A percentile compares a stretch with the other conserved stretches of the same genome.
phyloP scores from a whole-genome alignment of 495 filamentous ascomycete genomes.

The Achaetomiella virescens region DNA sequence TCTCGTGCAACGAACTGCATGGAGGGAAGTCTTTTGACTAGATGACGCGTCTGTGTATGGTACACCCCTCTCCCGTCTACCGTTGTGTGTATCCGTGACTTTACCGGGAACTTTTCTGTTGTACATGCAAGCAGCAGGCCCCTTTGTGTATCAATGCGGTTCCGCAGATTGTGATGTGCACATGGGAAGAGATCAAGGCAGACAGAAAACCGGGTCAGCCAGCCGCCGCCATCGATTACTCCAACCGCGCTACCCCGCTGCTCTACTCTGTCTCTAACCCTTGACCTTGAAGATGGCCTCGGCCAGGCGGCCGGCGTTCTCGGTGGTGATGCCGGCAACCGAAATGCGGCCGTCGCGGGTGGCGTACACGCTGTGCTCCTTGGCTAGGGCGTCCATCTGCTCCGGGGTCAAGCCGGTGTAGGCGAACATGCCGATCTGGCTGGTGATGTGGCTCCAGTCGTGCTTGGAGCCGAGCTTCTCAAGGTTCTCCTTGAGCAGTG shows the following conservation, averaged over 20 bases:
- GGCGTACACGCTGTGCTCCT: constrained; percentile 97
- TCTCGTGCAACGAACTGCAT: background rate
- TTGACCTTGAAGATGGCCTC: constrained; percentile 94
- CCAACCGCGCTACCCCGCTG: background rate
- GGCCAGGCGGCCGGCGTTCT: constrained; percentile 88
- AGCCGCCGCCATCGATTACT: constrained; percentile 12
- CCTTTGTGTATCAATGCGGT: background rate
- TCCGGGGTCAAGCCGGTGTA: constrained; percentile 90
- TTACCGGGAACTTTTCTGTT: background rate
- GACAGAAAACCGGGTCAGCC: constrained; percentile 9
- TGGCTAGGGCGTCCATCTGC: constrained; percentile 87
- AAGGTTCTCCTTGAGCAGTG: constrained; percentile 84
- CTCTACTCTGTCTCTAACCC: constrained; percentile 33
- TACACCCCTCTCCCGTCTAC: background rate
- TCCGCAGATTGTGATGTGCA: background rate
- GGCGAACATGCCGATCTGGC: constrained; percentile 98
- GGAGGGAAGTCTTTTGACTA: background rate
- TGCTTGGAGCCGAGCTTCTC: constrained; percentile 91
- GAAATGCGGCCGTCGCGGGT: constrained; percentile 97
- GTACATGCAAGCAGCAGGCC: constrained; percentile 1
- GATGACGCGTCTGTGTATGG: constrained; percentile 5
- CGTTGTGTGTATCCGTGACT: constrained; percentile 2
- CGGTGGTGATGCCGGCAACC: constrained; percentile 89
- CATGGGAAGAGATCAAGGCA: constrained; percentile 1
- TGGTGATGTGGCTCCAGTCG: constrained; percentile 98